These are phyloP conservation scores for Neocucurbitaria cava DNA, from an alignment of 2,329 filamentous ascomycete genomes.

Conservation along the genomic window DNA sequence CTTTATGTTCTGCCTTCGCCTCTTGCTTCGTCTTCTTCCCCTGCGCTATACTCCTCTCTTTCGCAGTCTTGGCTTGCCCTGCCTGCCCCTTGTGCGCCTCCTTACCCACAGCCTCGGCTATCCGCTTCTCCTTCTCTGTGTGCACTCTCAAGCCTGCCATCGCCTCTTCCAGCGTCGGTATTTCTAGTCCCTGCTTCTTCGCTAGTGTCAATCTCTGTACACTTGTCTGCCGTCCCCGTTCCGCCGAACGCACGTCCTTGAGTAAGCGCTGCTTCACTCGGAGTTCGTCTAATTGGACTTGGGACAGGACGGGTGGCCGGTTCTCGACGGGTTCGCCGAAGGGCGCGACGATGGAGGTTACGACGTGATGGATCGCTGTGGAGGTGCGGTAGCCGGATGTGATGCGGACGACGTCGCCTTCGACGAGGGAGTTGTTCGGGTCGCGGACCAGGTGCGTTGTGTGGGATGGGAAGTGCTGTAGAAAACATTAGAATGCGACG, in stretches of 20 bases:
- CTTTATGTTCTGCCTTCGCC: slow-evolving; percentile 29
- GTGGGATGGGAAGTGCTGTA: slow-evolving; percentile 69
- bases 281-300: slow-evolving; percentile 66
- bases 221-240: slow-evolving; percentile 38
- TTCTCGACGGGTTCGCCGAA: slow-evolving; percentile 69
- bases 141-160: slow-evolving; percentile 34
- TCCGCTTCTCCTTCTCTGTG: slow-evolving; percentile 25
- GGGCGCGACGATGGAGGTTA: slow-evolving; percentile 77
- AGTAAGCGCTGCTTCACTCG: slow-evolving; percentile 62
- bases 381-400: slow-evolving; percentile 69
- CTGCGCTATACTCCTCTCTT: slow-evolving; percentile 32
- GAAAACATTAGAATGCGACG: slow-evolving; percentile 7
- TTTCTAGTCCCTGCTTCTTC: slow-evolving; percentile 31
- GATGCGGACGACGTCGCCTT: slow-evolving; percentile 78
- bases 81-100: slow-evolving; percentile 34
- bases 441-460: slow-evolving; percentile 78
- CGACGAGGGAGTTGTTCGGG: slow-evolving; percentile 73
- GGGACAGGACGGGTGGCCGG: slow-evolving; percentile 69
- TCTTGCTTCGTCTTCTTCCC: slow-evolving; percentile 35
- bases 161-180: slow-evolving; percentile 43
- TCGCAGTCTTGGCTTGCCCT: slow-evolving; percentile 34
- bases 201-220: slow-evolving; percentile 37
- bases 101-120: slow-evolving; percentile 3
- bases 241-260: slow-evolving; percentile 64
- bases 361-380: slow-evolving; percentile 74